Evolutionary conservation across 202 grass and related monocot species (phyloP), one percentile per base, ranked within the genome.

Genomic region (Musa balbisiana): DNA sequence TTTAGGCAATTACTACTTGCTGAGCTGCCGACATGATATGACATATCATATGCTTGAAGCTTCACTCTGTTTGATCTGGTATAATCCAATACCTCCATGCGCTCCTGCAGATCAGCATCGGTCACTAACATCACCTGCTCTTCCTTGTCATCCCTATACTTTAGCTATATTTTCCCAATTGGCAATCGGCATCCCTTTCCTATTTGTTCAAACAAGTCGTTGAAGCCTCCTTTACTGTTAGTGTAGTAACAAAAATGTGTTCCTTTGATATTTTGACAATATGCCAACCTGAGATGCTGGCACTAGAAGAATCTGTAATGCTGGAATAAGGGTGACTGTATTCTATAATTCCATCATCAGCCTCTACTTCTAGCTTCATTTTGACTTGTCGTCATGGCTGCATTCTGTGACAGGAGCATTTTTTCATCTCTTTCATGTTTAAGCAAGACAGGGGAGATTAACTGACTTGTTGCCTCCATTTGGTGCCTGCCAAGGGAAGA

Each of bases 291-390:
- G 59, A 64, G 22, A 58, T 33, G 24, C 58, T 76, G 23, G 43
- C 74, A 51, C 74, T 76, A 5, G 74, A 76, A 63, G 58, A 76
- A 51, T 76, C 72, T 33, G 72, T 59, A 25, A 75, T 75, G 55
- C 73, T 75, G 73, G 54, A 62, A 75, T 23, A 75, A 75, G 73
- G 74, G 14, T 25, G 43, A 21, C 43, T 76, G n/a, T 53, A 43
- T 76, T 52, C 74, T 24, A 76, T 22, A 15, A 49, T 64, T 23
- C 29, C 49, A 17, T 52, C 58, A 15, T 64, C 49, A 24, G 19
- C n/a, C 10, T 65, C 59, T 12, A 43, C 19, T 62, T 76, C 10
- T 12, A 43, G n/a, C 50, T 63, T 19, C 55, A 62, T 76, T 60
- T 63, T 25, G 2, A 73, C 22, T 55, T 55, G 14, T 25, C 24